Evolutionary conservation across 2,329 filamentous ascomycete species (phyloP).

Genomic region (Dendryphion nanum): DNA sequence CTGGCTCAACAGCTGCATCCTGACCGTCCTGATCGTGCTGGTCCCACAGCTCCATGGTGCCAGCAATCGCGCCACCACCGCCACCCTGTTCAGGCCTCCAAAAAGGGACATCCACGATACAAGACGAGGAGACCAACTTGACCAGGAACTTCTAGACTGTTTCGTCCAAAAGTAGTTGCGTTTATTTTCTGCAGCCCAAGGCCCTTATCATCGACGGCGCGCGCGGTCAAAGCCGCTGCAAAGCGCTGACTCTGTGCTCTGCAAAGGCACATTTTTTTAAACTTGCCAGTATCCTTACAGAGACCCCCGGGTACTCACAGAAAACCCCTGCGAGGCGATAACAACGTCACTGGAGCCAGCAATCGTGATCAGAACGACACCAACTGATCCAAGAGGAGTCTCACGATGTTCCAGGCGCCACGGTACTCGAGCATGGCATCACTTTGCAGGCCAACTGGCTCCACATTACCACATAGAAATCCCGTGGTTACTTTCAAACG

Average conservation of each 20-base stretch:
- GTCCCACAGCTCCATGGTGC: too few species aligned
- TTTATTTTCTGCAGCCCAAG: background rate
- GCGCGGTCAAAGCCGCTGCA: background rate
- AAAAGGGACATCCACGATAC: conserved; percentile 18
- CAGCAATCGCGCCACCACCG: conserved; percentile 6
- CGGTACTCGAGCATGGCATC: conserved; percentile 17
- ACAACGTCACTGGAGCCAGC: background rate
- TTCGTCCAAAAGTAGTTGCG: background rate
- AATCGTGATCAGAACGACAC: background rate
- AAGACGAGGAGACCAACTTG: conserved; percentile 21
- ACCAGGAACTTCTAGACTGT: conserved; percentile 4
- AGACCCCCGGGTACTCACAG: too few species aligned
- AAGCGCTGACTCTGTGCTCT: background rate
- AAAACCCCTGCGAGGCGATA: background rate
- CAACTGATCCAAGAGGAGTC: too few species aligned
- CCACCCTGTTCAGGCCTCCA: conserved; percentile 6
- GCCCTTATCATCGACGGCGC: too few species aligned
- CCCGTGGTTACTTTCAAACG: conserved; percentile 15
- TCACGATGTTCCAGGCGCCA: too few species aligned
- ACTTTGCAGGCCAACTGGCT: conserved; percentile 7
- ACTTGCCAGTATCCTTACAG: too few species aligned
- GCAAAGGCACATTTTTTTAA: background rate
- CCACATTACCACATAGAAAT: conserved; percentile 24
- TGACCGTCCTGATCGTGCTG: too few species aligned
- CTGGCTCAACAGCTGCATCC: too few species aligned